A percentile compares a stretch with the other conserved stretches of the same genome.
phyloP scores from a whole-genome alignment of 257 asterid genomes.

The Jaltomata sinuosa region DNA sequence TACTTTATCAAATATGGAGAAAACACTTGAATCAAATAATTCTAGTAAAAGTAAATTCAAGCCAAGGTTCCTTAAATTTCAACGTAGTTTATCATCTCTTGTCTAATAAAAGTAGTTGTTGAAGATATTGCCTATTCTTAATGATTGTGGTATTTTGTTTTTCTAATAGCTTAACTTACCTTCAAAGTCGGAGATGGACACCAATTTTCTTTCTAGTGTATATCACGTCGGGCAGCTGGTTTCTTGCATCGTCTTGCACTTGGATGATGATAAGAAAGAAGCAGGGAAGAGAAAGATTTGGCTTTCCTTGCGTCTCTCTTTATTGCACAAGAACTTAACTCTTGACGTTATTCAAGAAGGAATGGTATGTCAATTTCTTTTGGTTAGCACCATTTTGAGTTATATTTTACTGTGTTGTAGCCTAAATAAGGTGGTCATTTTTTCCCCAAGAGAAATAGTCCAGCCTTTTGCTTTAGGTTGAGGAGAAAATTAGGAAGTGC shows the following conservation, averaged over 20 bases:
- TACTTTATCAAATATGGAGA: neutral
- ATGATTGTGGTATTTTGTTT: neutral
- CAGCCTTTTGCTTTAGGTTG: neutral
- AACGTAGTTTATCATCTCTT: neutral
- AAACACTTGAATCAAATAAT: neutral
- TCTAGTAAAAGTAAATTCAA: neutral
- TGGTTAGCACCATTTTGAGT: neutral
- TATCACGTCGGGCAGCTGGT: conserved; percentile 81
- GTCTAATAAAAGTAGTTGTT: neutral
- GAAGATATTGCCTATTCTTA: neutral
- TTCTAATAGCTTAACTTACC: conserved; percentile 5
- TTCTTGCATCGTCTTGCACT: conserved; percentile 71
- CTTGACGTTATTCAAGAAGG: conserved; percentile 85
- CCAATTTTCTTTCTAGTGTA: conserved; percentile 45
- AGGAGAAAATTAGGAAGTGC: neutral
- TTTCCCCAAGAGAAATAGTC: neutral
- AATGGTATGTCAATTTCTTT: conserved; percentile 53
- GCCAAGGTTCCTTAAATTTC: neutral
- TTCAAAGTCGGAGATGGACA: conserved; percentile 43
- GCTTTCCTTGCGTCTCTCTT: conserved; percentile 80
- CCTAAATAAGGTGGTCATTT: neutral
- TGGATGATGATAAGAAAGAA: conserved; percentile 82
- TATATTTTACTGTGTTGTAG: neutral
- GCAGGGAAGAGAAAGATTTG: conserved; percentile 73
- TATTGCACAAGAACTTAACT: conserved; percentile 62